These are phyloP conservation scores for Chalara sp. DNA, from an alignment of 2,329 filamentous ascomycete genomes.

Conservation along the genomic window DNA sequence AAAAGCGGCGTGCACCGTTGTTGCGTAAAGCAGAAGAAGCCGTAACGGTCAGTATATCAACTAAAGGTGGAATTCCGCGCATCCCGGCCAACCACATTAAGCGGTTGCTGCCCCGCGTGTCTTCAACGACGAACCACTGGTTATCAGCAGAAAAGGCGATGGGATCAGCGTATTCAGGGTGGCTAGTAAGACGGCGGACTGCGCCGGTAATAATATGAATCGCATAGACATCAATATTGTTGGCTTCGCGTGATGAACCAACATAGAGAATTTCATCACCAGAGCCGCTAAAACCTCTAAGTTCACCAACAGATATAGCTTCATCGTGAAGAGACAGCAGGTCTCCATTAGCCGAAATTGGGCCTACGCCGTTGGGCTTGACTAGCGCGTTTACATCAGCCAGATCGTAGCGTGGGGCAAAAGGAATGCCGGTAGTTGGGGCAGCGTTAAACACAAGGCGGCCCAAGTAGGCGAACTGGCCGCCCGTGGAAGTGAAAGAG, in stretches of 20 bases:
- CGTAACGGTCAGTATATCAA: no score
- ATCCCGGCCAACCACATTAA: constrained; percentile 38
- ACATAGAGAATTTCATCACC: constrained; percentile 37
- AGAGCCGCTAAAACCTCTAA: constrained; percentile 37
- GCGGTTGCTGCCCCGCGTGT: constrained; percentile 35
- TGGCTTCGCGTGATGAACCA: constrained; percentile 31
- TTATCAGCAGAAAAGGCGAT: constrained; percentile 35
- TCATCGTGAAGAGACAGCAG: constrained; percentile 25
- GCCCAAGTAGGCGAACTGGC: constrained; percentile 29
- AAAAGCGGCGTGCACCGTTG: no score
- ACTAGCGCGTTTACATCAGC: constrained; percentile 31
- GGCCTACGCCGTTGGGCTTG: constrained; percentile 15
- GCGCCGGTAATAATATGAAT: constrained; percentile 32
- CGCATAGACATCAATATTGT: constrained; percentile 39
- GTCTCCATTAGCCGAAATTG: constrained; percentile 20
- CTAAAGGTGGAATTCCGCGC: no score
- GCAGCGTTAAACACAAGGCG: constrained; percentile 34
- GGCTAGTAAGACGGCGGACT: constrained; percentile 35
- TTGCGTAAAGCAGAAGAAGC: no score
- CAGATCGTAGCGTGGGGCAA: constrained; percentile 32
- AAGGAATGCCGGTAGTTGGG: constrained; percentile 25
- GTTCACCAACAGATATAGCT: constrained; percentile 34
- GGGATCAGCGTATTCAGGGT: constrained; percentile 39
- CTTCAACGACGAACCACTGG: constrained; percentile 36
- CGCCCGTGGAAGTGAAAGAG: constrained; percentile 27